These are phyloP conservation scores for Tetrapisispora taiwanensis DNA, from an alignment of 805 yeast genomes.

Conservation along the genomic window DNA sequence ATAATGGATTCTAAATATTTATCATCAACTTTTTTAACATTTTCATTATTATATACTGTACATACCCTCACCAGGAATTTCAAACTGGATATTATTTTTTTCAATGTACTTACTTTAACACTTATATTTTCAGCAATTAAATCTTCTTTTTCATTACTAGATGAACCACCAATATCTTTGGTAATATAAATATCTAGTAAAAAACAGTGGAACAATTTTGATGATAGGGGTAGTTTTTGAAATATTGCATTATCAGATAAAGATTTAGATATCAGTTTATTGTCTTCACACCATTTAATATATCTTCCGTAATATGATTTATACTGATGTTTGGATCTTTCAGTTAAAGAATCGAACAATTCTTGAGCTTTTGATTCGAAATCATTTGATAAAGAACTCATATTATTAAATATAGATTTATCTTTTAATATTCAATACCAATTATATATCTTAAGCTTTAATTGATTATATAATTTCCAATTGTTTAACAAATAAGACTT, in stretches of 20 bases:
- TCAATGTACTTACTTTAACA: slow-evolving; percentile 13
- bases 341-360: slow-evolving; percentile 19
- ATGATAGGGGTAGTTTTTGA: slow-evolving; percentile 16
- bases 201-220: slow-evolving; percentile 21
- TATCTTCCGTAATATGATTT: slow-evolving; percentile 21
- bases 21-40: slow-evolving; percentile 8
- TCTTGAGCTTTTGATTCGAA: slow-evolving; percentile 5
- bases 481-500: too few relatives aligned
- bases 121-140: slow-evolving; percentile 4
- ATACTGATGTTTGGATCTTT: slow-evolving; percentile 23
- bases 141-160: background rate
- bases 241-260: slow-evolving; percentile 8
- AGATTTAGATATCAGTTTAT: slow-evolving; percentile 2
- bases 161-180: background rate
- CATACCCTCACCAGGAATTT: slow-evolving; percentile 18
- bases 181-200: slow-evolving; percentile 14
- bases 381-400: background rate
- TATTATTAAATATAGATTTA: background rate
- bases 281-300: slow-evolving; percentile 20
- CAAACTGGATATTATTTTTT: slow-evolving; percentile 17
- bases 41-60: slow-evolving; percentile 12
- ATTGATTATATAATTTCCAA: too few relatives aligned
- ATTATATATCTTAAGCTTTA: too few relatives aligned
- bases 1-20: slow-evolving; percentile 17
- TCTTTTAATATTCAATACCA: too few relatives aligned